Percentiles rank a stretch among this genome's conserved stretches.
Conservation (phyloP, 371 early-diverging fungal species). For the Mortierella sp. region DNA sequence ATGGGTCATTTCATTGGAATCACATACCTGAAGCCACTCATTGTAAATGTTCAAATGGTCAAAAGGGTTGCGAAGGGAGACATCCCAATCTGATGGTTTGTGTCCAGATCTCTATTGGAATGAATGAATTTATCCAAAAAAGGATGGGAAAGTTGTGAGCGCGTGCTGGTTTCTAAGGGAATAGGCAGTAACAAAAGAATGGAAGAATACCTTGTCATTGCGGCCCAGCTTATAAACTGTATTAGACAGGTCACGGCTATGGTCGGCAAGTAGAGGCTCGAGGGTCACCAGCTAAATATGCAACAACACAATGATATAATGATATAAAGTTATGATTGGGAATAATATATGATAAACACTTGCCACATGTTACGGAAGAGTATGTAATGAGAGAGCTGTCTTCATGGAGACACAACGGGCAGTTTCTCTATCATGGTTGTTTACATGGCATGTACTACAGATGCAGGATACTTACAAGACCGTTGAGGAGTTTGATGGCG, state of each 20-base stretch:
- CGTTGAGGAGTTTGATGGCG: constrained; percentile 19
- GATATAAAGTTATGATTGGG: background rate
- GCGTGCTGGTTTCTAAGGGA: too few species aligned
- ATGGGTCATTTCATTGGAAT: too few species aligned
- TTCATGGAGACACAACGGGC: too few species aligned
- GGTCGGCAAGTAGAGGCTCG: constrained; percentile 44
- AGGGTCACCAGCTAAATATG: constrained; percentile 25
- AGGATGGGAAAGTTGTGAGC: too few species aligned
- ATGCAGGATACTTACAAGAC: constrained; percentile 28
- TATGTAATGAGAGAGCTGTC: background rate
- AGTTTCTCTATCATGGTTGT: too few species aligned
- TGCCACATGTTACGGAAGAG: background rate
- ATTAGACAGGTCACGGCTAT: constrained; percentile 39
- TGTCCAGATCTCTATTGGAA: constrained; percentile 31
- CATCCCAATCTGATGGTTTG: constrained; percentile 33
- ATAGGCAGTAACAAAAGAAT: background rate
- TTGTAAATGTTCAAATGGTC: constrained; percentile 40
- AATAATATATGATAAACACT: background rate
- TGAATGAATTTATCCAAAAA: too few species aligned
- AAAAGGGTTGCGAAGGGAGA: constrained; percentile 56
- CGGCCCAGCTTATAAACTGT: constrained; percentile 44
- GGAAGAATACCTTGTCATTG: constrained; percentile 31
- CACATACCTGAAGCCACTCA: constrained; percentile 41
- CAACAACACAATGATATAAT: background rate
- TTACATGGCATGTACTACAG: background rate